A percentile compares a stretch with the other conserved stretches of the same genome.
Evolutionary conservation across 805 yeast genomes (phyloP).

Genomic region (Dipodascus geniculatus): DNA sequence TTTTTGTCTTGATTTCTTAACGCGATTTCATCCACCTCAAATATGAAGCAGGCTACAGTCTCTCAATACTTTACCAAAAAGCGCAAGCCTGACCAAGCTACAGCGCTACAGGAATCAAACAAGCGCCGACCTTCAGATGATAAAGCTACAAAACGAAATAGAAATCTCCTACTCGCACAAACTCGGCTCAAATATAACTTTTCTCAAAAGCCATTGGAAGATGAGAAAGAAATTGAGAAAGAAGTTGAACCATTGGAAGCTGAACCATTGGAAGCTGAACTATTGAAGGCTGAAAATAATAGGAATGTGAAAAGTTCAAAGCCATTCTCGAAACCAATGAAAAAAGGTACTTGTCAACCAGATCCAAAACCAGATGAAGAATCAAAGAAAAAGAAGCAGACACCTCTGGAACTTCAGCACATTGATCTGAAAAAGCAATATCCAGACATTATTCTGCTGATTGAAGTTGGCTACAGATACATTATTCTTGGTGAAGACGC

Average conservation of each 20-base stretch:
- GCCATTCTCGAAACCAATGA: not conserved
- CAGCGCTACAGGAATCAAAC: not conserved
- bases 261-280: too few species aligned
- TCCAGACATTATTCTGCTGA: constrained; percentile 58
- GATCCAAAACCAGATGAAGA: not conserved
- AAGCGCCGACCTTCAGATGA: not conserved
- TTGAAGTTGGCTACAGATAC: constrained; percentile 89
- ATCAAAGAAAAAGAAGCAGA: constrained; percentile 28
- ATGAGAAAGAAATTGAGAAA: not conserved
- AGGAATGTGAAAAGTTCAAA: too few species aligned
- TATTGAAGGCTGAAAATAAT: too few species aligned
- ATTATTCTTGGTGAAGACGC: constrained; percentile 86
- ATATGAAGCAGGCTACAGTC: not conserved
- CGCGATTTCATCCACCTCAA: not conserved
- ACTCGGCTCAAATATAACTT: not conserved
- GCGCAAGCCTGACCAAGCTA: not conserved
- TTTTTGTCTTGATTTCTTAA: not conserved
- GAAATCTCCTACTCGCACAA: not conserved
- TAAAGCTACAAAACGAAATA: not conserved
- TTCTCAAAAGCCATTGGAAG: not conserved
- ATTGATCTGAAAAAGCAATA: constrained; percentile 49
- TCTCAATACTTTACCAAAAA: not conserved
- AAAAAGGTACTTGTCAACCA: not conserved
- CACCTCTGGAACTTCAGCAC: constrained; percentile 77
- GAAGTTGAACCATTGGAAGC: too few species aligned